Evolutionary conservation across 1,284 basidiomycete species (phyloP).

Genomic region (Chalciporus piperatoides): DNA sequence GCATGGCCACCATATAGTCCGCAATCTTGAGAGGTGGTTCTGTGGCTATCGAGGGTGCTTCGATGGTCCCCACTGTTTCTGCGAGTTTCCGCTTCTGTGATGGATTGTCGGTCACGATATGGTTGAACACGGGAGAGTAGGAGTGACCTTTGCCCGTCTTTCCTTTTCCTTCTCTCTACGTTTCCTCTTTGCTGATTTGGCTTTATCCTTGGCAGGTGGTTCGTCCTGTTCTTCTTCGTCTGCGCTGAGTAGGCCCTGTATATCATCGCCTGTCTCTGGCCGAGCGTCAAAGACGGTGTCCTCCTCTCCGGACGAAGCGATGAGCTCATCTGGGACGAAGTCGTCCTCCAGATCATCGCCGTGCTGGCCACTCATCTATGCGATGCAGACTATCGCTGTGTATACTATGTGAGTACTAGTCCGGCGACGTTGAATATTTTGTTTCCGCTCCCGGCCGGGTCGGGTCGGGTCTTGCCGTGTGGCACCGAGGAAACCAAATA

Average conservation of each 20-base stretch:
- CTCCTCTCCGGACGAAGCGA: slow-evolving; percentile 58
- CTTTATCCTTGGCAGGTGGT: slow-evolving; percentile 25
- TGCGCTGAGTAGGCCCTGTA: slow-evolving; percentile 41
- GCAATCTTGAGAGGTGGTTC: slow-evolving; percentile 54
- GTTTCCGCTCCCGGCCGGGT: background rate
- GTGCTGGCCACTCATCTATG: slow-evolving; percentile 37
- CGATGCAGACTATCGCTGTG: background rate
- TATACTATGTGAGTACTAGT: background rate
- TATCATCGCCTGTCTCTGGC: slow-evolving; percentile 38
- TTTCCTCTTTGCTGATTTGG: slow-evolving; percentile 57
- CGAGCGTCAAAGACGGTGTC: slow-evolving; percentile 43
- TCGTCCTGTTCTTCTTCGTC: slow-evolving; percentile 41
- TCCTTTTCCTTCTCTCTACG: slow-evolving; percentile 68
- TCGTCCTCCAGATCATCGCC: slow-evolving; percentile 83
- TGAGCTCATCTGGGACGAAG: slow-evolving; percentile 67
- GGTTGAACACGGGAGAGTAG: slow-evolving; percentile 20
- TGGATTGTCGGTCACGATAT: slow-evolving; percentile 7
- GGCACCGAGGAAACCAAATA: background rate
- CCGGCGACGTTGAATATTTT: background rate
- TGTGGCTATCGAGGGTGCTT: slow-evolving; percentile 50
- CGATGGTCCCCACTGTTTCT: slow-evolving; percentile 39
- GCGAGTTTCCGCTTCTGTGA: slow-evolving; percentile 61
- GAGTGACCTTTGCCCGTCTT: slow-evolving; percentile 54
- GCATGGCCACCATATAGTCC: slow-evolving; percentile 57
- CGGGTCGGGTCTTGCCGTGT: background rate